Conservation (phyloP, 108 stramenopile species). For the Conticribra weissflogii region DNA sequence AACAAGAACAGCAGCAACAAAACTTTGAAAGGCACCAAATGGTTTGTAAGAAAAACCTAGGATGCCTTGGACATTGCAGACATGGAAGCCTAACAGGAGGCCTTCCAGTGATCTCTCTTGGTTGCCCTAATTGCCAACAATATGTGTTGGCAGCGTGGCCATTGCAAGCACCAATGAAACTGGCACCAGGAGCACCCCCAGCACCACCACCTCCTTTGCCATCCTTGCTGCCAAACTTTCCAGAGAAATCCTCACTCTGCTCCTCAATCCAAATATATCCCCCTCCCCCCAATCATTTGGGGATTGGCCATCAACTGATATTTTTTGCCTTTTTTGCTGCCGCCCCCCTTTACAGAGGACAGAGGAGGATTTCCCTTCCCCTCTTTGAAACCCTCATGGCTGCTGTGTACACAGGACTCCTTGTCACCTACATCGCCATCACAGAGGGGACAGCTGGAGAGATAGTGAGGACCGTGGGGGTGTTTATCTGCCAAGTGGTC, state of each 20-base stretch:
- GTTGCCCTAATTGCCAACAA: conserved; percentile 13
- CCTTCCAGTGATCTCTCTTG: conserved; percentile 21
- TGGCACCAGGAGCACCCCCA: too few relatives aligned
- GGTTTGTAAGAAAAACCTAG: conserved; percentile 2
- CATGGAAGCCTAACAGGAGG: not conserved
- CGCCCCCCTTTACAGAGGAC: conserved; percentile 25
- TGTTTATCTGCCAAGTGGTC: conserved; percentile 47
- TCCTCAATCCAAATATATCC: conserved; percentile 54
- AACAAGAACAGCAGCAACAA: conserved; percentile 7
- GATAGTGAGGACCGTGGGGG: conserved; percentile 56
- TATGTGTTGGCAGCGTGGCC: not conserved
- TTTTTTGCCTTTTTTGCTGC: conserved; percentile 48
- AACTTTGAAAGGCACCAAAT: conserved; percentile 9
- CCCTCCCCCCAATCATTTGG: conserved; percentile 55
- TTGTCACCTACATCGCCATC: conserved; percentile 61
- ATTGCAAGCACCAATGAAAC: not conserved
- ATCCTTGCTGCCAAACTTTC: not conserved
- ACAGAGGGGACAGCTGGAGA: conserved; percentile 58
- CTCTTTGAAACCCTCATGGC: conserved; percentile 28
- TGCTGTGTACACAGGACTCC: conserved; percentile 48
- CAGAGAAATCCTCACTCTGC: conserved; percentile 19
- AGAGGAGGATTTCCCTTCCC: conserved; percentile 4
- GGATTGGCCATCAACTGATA: conserved; percentile 61
- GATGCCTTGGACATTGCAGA: not conserved
- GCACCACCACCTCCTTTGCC: conserved; percentile 1